Percentiles rank a stretch among this genome's conserved stretches.
phyloP scores from a whole-genome alignment of 2,329 filamentous ascomycete genomes.

The Stagonosporopsis chrysanthemi region DNA sequence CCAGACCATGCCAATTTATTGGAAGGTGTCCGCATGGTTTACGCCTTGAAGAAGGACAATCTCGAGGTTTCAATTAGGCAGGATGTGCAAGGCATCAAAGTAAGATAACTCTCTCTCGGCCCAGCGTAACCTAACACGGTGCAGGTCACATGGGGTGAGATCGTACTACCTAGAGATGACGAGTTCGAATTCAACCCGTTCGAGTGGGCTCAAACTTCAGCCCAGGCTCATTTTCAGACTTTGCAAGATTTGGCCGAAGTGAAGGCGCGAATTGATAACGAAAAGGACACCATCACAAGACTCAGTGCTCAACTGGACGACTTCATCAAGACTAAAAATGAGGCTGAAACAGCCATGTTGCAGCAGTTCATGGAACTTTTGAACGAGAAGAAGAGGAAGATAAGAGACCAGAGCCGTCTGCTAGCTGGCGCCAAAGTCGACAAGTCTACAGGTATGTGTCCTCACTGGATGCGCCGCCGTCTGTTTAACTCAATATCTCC shows the following conservation, averaged over 20 bases:
- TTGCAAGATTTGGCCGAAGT: conserved; percentile 55
- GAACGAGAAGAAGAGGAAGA: conserved; percentile 83
- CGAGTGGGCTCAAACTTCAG: conserved; percentile 72
- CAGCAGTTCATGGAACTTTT: conserved; percentile 74
- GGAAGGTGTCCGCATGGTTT: conserved; percentile 65
- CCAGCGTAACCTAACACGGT: conserved; percentile 26
- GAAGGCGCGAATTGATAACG: conserved; percentile 54
- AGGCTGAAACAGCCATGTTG: conserved; percentile 71
- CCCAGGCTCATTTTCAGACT: conserved; percentile 57
- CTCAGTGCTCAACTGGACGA: conserved; percentile 71
- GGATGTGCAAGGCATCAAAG: conserved; percentile 70
- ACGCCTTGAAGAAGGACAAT: conserved; percentile 61
- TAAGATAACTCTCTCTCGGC: conserved; percentile 49
- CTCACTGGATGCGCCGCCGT: background rate
- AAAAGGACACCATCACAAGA: conserved; percentile 65
- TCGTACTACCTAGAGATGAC: conserved; percentile 64
- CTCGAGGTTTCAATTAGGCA: conserved; percentile 71
- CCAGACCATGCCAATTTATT: conserved; percentile 56
- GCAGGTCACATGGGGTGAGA: conserved; percentile 67
- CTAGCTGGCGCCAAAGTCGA: conserved; percentile 62
- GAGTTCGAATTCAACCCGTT: conserved; percentile 70
- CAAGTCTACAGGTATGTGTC: conserved; percentile 36
- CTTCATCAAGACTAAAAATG: conserved; percentile 69
- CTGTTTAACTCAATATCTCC: background rate
- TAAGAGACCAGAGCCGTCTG: conserved; percentile 73